Evolutionary conservation across 345 rosid species (phyloP), one percentile per base, ranked within the genome.

Genomic region (Ceriops tagal): DNA sequence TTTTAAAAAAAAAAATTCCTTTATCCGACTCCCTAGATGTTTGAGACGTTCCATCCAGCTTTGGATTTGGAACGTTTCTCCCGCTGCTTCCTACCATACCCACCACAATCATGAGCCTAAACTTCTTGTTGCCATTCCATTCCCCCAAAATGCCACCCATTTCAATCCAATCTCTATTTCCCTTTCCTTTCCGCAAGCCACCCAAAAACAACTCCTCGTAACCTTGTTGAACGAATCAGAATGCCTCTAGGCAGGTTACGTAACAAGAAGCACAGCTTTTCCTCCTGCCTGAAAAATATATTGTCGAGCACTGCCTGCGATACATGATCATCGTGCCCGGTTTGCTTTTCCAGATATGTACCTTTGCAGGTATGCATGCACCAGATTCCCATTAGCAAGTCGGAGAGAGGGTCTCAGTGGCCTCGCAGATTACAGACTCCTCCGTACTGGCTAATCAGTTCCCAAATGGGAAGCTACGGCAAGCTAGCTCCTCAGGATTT

Each of bases 391-490:
- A 75, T 68, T 57, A 78, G 70, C 61, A 69, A 64, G 37, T 73
- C 66, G 1, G 88, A 83, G 74, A 84, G 96, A 79, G 96, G 97
- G 24, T 66, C 74, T 71, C 75, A 43, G 53, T 92, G 99, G 99
- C 97, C 97, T 0, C 72, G 46, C 6, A 78, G 96, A 62, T 71
- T 90, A 60, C 82, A 86, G 67, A 79, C 73, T 35, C 81, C 96
- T 64, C 99, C 97, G 30, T 83, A 84, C 66, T 90, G 97, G 96
- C 77, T 92, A 69, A 87, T 85, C 79, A 79, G 86, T 75, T 88
- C 96, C 52, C 97, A 87, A 73, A 85, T 87, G 89, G 99, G 97
- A n/a, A 89, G 92, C 32, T 90, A 92, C 21, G 96, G 97, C 66
- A 87, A 85, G 76, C 96, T 96, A 68, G 91, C 93, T 64, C 96